Percentiles rank a stretch among this genome's conserved stretches.
phyloP scores from a whole-genome alignment of 2,329 filamentous ascomycete genomes.

The Ophiocordyceps camponoti-floridani region DNA sequence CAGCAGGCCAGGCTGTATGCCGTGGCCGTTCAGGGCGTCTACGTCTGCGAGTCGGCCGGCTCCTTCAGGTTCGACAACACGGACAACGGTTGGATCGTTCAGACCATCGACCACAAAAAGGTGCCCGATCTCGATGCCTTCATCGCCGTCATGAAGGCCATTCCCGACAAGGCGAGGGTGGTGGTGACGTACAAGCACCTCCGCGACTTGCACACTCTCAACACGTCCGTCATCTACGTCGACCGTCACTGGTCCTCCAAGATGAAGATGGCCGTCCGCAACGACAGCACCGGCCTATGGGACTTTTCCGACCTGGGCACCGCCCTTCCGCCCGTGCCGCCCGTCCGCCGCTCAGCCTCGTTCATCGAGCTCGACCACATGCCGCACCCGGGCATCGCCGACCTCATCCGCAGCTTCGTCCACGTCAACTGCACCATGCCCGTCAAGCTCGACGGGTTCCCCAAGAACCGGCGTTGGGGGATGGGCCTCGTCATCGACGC shows the following conservation, averaged over 20 bases:
- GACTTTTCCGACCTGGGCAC: constrained; percentile 80
- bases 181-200: constrained; percentile 95
- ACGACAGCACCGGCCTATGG: constrained; percentile 82
- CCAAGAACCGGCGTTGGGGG: constrained; percentile 81
- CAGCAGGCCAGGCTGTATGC: constrained; percentile 94
- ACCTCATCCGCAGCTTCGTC: constrained; percentile 88
- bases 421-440: constrained; percentile 87
- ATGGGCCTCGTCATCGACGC: constrained; percentile 97
- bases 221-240: constrained; percentile 81
- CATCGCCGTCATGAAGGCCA: constrained; percentile 73
- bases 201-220: constrained; percentile 80
- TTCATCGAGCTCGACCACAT: constrained; percentile 88
- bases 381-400: constrained; percentile 75
- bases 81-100: constrained; percentile 83
- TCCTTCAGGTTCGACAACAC: constrained; percentile 89
- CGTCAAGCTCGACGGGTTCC: constrained; percentile 93
- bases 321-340: constrained; percentile 55
- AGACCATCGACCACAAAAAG: constrained; percentile 80
- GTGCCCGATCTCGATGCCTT: constrained; percentile 79
- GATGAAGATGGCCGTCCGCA: constrained; percentile 83
- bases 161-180: constrained; percentile 67
- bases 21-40: constrained; percentile 81
- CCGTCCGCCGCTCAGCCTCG: constrained; percentile 59
- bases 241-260: constrained; percentile 93
- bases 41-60: constrained; percentile 83